phyloP scores from a whole-genome alignment of 257 asterid species.

The Lantana camara region DNA sequence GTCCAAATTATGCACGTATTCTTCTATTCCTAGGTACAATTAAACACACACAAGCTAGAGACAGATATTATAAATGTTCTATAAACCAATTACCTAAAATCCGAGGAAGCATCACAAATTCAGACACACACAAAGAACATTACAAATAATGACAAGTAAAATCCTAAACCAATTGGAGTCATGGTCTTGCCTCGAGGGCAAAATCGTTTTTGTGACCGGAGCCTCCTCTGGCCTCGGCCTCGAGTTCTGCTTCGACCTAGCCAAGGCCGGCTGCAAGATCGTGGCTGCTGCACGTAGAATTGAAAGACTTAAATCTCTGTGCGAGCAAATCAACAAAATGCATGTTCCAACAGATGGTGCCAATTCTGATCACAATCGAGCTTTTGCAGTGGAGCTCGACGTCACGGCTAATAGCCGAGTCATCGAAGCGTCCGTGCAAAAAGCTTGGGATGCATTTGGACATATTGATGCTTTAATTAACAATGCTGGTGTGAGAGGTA shows the following conservation, averaged over 20 bases:
- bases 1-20: too few relatives aligned
- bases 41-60: too few relatives aligned
- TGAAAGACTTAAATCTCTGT: slow-evolving; percentile 15
- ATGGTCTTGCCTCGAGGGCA: slow-evolving; percentile 27
- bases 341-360: neutral
- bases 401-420: neutral
- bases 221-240: slow-evolving; percentile 33
- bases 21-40: too few relatives aligned
- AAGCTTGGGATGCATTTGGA: slow-evolving; percentile 33
- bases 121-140: too few relatives aligned
- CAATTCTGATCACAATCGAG: neutral
- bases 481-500: too few relatives aligned
- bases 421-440: slow-evolving; percentile 1
- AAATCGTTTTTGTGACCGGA: slow-evolving; percentile 26
- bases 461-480: too few relatives aligned
- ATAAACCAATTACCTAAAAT: too few relatives aligned
- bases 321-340: slow-evolving; percentile 24
- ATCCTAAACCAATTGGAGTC: slow-evolving; percentile 23
- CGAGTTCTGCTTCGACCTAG: slow-evolving; percentile 30
- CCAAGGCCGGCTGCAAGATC: slow-evolving; percentile 27
- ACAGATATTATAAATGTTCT: too few relatives aligned
- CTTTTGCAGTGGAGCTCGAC: slow-evolving; percentile 31
- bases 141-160: slow-evolving; percentile 23
- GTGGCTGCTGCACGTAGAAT: slow-evolving; percentile 26
- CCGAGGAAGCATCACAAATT: too few relatives aligned